Evolutionary conservation across 2,329 filamentous ascomycete species (phyloP), one percentile per base, ranked within the genome.

Genomic region (Sporothrix variecibatus): DNA sequence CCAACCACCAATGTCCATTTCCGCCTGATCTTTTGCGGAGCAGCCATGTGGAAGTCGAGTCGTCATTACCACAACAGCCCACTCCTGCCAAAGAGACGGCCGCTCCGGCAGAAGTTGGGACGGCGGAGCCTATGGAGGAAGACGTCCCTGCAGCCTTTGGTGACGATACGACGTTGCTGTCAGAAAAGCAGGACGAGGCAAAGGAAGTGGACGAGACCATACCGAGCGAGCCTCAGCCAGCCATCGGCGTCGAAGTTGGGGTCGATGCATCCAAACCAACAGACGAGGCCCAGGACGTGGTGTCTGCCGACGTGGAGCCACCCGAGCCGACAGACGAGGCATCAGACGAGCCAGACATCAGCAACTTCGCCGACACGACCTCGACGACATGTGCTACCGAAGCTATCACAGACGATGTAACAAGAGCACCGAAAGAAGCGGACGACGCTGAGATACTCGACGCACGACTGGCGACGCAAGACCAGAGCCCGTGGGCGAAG

Each of bases 401-500:
- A 6, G 5, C 60, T 20, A 15, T 40, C 1, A n/a, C 17, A 12
- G 43, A 60, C n/a, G 17, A 28, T 17, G 26, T 3, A 31, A 65
- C 72, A 17, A 26, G 12, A 5, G 4, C n/a, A 12, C 4, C 67
- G 8, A 40, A 23, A 12, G 8, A 40, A n/a, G 26, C 38, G 3
- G 69, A 72, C 8, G 43, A 58, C 7, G 23, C n/a, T 1, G 62
- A 49, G 7, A 46, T 40, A n/a, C 46, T 23, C 1, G 26, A 53
- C 12, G 60, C 43, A 9, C 70, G 76, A 2, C 31, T 77, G 12
- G 75, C 69, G 0, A 78, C 76, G 11, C 76, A 77, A 26, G 75
- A 77, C 9, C 77, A 78, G 23, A 78, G 77, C 46, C 76, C 77
- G 6, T 77, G 75, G 75, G 56, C 28, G 5, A 67, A 72, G 49